Conservation (phyloP, 2,329 filamentous ascomycete species). For the Leptographium radiaticola region DNA sequence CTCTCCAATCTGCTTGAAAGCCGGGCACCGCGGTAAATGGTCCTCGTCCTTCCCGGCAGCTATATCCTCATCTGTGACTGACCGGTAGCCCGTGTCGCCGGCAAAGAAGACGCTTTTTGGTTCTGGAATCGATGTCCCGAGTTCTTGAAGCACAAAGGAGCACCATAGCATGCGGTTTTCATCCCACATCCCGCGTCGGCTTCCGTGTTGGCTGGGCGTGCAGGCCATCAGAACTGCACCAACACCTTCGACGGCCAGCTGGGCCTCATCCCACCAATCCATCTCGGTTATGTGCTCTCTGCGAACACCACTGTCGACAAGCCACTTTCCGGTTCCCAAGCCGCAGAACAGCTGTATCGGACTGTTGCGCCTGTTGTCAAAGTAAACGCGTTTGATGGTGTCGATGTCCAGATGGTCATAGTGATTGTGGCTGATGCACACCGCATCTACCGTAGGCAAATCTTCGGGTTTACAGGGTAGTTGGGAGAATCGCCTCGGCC, state of each 20-base stretch:
- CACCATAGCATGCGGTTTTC: constrained; percentile 52
- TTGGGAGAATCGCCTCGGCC: constrained; percentile 37
- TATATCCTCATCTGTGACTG: not conserved
- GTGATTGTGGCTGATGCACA: constrained; percentile 42
- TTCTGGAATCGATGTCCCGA: constrained; percentile 32
- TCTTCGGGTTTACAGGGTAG: constrained; percentile 34
- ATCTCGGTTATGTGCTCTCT: constrained; percentile 48
- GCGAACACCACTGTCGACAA: constrained; percentile 38
- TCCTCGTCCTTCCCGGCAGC: not conserved
- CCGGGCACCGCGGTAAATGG: constrained; percentile 54
- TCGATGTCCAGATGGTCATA: constrained; percentile 40
- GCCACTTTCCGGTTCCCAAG: constrained; percentile 54
- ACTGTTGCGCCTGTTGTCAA: constrained; percentile 15
- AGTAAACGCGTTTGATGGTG: constrained; percentile 27
- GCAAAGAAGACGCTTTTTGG: constrained; percentile 37
- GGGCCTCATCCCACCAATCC: constrained; percentile 60
- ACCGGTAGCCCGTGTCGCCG: constrained; percentile 54
- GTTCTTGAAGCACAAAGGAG: constrained; percentile 38
- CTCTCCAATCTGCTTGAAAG: constrained; percentile 72
- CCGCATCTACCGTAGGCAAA: constrained; percentile 35
- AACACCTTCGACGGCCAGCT: constrained; percentile 9
- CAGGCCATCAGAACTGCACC: constrained; percentile 43
- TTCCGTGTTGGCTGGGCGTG: constrained; percentile 57
- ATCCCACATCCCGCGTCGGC: constrained; percentile 43
- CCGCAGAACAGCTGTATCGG: constrained; percentile 51